phyloP scores from a whole-genome alignment of 2,329 filamentous ascomycete genomes.

The Fusarium sublunatum region DNA sequence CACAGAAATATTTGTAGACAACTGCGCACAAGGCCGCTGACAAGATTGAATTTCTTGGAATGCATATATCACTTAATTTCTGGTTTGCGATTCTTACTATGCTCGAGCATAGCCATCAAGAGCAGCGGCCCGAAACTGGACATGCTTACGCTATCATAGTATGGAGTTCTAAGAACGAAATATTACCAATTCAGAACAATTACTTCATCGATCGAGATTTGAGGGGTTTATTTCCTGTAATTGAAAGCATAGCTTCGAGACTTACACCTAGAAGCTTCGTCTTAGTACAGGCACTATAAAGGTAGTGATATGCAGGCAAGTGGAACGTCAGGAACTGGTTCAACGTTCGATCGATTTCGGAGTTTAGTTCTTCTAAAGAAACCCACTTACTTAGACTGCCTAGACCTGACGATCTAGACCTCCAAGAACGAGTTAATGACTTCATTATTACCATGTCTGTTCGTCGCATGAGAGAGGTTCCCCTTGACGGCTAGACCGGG shows the following conservation, averaged over 20 bases:
- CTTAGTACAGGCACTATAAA: not conserved
- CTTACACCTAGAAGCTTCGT: constrained; percentile 9
- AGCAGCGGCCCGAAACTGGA: not conserved
- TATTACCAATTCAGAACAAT: not conserved
- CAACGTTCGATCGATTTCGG: constrained; percentile 11
- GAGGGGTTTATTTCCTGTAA: constrained; percentile 22
- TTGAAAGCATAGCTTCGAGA: not conserved
- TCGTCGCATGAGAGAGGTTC: constrained; percentile 9
- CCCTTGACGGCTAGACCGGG: constrained; percentile 10
- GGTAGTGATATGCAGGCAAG: not conserved
- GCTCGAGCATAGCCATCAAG: not conserved
- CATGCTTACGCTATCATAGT: not conserved
- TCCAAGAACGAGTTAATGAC: constrained; percentile 21
- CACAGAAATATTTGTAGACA: not conserved
- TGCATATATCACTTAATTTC: not conserved
- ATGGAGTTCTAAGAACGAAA: not conserved
- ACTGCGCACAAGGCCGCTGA: not conserved
- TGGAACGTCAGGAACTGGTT: constrained; percentile 8
- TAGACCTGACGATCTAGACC: constrained; percentile 8
- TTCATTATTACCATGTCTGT: constrained; percentile 30
- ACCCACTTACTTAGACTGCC: not conserved
- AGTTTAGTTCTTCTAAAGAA: not conserved
- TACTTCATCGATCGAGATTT: constrained; percentile 13
- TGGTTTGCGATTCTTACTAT: not conserved
- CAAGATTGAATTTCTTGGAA: not conserved